Base-by-base conservation (phyloP, 2,329 filamentous ascomycete species). In the Sporothrix variecibatus region DNA sequence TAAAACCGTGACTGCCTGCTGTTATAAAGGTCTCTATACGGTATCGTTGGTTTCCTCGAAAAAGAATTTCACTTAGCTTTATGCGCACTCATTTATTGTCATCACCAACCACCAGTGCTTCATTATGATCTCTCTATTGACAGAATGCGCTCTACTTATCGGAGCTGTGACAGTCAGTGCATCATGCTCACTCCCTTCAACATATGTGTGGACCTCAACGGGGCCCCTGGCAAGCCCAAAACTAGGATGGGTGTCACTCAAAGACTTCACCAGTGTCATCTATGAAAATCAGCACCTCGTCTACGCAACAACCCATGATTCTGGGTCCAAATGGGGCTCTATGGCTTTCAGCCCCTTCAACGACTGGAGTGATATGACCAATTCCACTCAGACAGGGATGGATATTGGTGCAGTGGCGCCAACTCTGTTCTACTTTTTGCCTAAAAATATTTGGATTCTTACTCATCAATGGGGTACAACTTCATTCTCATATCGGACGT, bases 401-500 rank as follows among this genome's bases (percentile, higher is more conserved):
- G 82, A 46, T 62, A 64, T 74, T 3, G 77, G 75, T 6, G 80
- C 87, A 11, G 88, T 90, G 28, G 90, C 90, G 0, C 90, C 90
- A 0, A 89, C 88, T 0, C 81, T 92, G 67, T 91, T 92, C 82
- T 88, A 86, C 83, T 92, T 91, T 77, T 77, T 79, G 5, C 90
- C 90, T 0, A 91, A 90, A 82, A 84, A 82, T 76, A 80, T 87
- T 76, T 92, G 90, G 90, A 82, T 91, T n/a, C 84, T 92, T 0
- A 87, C 88, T n/a, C 87, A 91, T 78, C 89, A 92, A 80, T 91
- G 89, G 89, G 89, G 89, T 1, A 78, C 87, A 0, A 87, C 85
- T 0, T 77, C 89, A 0, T 92, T 92, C 82, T 85, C 85, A 2
- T 92, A 91, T 84, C 81, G 81, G 69, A 92, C 90, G 1, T 87